Base-by-base conservation (phyloP, 352 stramenopile genomes). In the Aphanomyces astaci region DNA sequence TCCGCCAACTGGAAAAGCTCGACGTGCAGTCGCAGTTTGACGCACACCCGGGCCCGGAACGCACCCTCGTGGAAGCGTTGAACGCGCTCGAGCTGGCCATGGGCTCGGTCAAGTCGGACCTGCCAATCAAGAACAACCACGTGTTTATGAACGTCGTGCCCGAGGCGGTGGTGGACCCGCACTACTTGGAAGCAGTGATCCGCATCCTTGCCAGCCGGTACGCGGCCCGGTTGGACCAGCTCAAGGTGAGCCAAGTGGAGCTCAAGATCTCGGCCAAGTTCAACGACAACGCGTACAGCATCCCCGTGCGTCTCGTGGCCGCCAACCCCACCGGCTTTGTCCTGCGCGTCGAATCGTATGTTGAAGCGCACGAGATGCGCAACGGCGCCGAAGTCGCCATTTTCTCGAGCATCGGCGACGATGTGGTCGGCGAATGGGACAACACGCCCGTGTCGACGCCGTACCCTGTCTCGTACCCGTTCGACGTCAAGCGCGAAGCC, bases 251-350 rank as follows among this genome's bases (percentile, higher is more conserved):
- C 43, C 94, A 98, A 72, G 92, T 99, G 31, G 97, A 99, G 82
- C 89, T 98, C 39, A 98, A 98, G 77, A 96, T 99, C 77, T 91
- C 94, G 31, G 96, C 92, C 51, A 87, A 88, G 36, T 91, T 99
- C 63, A 95, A 96, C 64, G 79, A 81, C 39, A 92, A 97, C 32
- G 90, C 94, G 15, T 81, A 87, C n/a, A 94, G 91, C 22, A 98
- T 99, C 72, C 95, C 96, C 30, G 82, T 99, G 30, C 94, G 97
- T 17, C 78, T 99, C 39, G 88, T 99, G 53, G 94, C 91, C 10
- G 94, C 89, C 51, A 99, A 99, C 78, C 98, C 97, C 25, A 99
- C 97, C 10, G 97, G 97, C 31, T 99, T 98, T 79, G 97, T 99
- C 22, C 89, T 99, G n/a, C 93, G 97, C 27, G 92, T 99, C 63